Conservation (phyloP, 306 rosid species). For the Echinosophora koreensis region DNA sequence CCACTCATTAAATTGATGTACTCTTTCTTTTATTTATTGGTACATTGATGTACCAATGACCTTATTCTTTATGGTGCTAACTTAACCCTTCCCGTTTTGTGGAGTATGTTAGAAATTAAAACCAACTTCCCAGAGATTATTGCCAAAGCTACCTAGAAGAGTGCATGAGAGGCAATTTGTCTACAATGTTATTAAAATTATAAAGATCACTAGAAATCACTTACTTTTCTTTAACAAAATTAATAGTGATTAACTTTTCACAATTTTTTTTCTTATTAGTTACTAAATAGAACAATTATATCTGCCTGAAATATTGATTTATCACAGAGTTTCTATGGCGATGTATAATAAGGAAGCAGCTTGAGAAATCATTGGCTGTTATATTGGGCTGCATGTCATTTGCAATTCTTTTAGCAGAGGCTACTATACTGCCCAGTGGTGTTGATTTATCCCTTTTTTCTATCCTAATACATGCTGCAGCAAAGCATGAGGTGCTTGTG, state of each 20-base stretch:
- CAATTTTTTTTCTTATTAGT: not conserved
- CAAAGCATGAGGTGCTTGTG: constrained; percentile 73
- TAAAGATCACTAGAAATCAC: constrained; percentile 2
- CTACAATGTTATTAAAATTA: not conserved
- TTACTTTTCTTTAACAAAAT: not conserved
- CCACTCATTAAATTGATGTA: constrained; percentile 26
- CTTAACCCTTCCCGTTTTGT: not conserved
- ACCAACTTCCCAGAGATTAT: not conserved
- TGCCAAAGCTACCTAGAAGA: not conserved
- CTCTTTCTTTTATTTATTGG: constrained; percentile 18
- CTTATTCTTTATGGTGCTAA: not conserved
- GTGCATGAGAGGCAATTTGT: not conserved
- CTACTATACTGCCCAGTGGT: constrained; percentile 78
- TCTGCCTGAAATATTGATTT: constrained; percentile 43
- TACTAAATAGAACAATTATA: constrained; percentile 27
- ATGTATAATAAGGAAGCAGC: constrained; percentile 78
- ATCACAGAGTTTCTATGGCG: constrained; percentile 91
- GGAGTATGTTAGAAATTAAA: not conserved
- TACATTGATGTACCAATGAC: constrained; percentile 11
- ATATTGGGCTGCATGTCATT: constrained; percentile 75
- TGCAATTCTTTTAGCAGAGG: constrained; percentile 93
- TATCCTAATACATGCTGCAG: constrained; percentile 75
- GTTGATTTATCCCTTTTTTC: constrained; percentile 90
- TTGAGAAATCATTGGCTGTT: constrained; percentile 75
- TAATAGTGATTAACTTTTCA: not conserved